Base-by-base conservation (phyloP, 352 stramenopile species). In the Phytophthora citrophthora region DNA sequence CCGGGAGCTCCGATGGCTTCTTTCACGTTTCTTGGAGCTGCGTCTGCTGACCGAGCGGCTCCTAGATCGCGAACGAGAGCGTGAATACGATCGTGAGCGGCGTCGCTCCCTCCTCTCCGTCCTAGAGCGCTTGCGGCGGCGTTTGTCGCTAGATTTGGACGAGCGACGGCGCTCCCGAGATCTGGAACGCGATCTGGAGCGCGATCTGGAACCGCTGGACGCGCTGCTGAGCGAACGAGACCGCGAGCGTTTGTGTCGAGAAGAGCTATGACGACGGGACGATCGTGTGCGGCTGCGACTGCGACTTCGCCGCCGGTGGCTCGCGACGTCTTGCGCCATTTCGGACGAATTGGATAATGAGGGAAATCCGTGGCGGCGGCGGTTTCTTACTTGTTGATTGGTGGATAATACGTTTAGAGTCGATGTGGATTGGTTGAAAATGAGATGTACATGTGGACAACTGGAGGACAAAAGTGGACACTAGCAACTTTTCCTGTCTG, bases 261-360 rank as follows among this genome's bases (percentile, higher is more conserved):
- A 74, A 16, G 68, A 71, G 15, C 64, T 68, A 11, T 64, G 72
- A n/a, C 60, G 63, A 16, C 51, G 69, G 16, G 58, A 71, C 9
- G 70, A 54, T 16, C 65, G 49, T 23, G 59, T 20, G 16, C 54
- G 60, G 36, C 65, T 76, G 18, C 54, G 70, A 27, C 75, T 74
- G 59, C 74, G 67, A 53, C 65, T 70, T 18, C 71, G 67, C 29
- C 74, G 75, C 46, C 74, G 67, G 41, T 70, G 54, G 63, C 61
- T 71, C n/a, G 46, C 51, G 31, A 39, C 56, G 59, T 68, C 66
- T 64, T 66, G 50, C 43, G 49, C 54, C 70, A 74, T 78, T 5
- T 31, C 16, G 26, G 29, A 20, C 15, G 47, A 64, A 72, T 49
- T 56, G 49, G 47, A 54, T 62, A 76, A 55, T 76, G 62, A 65